These are phyloP conservation scores for Saxophila tyrrhenica DNA, from an alignment of 495 filamentous ascomycete species.

Conservation along the genomic window DNA sequence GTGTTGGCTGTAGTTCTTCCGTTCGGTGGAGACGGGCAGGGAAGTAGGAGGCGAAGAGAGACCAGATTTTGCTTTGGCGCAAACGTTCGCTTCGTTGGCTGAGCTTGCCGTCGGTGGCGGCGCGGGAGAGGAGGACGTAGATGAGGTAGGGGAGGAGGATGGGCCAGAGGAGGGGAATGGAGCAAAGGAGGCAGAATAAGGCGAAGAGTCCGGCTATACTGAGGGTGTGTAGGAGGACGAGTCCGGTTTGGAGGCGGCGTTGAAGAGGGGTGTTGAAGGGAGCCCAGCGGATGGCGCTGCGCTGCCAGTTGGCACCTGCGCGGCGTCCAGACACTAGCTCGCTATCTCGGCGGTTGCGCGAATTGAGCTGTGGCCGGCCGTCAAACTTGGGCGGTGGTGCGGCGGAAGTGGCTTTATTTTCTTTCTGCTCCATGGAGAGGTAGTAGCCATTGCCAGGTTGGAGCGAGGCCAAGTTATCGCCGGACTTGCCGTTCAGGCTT, in stretches of 20 bases:
- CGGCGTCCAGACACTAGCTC: conserved; percentile 25
- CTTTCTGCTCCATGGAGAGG: conserved; percentile 3
- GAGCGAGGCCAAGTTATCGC: conserved; percentile 14
- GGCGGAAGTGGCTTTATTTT: conserved; percentile 1
- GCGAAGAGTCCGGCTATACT: conserved; percentile 63
- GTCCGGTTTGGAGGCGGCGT: conserved; percentile 74
- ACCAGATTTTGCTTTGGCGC: conserved; percentile 69
- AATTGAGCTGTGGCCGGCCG: not conserved
- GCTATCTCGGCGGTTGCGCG: conserved; percentile 6
- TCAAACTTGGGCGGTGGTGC: not conserved
- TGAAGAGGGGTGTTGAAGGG: conserved; percentile 77
- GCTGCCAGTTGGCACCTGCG: conserved; percentile 29
- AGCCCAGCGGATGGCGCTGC: conserved; percentile 60
- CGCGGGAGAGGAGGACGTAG: conserved; percentile 67
- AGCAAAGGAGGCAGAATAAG: conserved; percentile 83
- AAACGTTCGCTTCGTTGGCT: conserved; percentile 60
- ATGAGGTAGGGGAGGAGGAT: conserved; percentile 82
- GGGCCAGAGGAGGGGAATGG: conserved; percentile 85
- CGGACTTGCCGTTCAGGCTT: conserved; percentile 11
- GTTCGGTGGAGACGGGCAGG: conserved; percentile 80
- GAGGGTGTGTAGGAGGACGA: conserved; percentile 78
- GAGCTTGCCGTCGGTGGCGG: conserved; percentile 60
- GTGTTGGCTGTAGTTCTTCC: conserved; percentile 59
- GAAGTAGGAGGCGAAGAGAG: conserved; percentile 84
- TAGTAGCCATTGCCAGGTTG: conserved; percentile 8